phyloP scores from a whole-genome alignment of 495 filamentous ascomycete species.

The Penicillium soppii region DNA sequence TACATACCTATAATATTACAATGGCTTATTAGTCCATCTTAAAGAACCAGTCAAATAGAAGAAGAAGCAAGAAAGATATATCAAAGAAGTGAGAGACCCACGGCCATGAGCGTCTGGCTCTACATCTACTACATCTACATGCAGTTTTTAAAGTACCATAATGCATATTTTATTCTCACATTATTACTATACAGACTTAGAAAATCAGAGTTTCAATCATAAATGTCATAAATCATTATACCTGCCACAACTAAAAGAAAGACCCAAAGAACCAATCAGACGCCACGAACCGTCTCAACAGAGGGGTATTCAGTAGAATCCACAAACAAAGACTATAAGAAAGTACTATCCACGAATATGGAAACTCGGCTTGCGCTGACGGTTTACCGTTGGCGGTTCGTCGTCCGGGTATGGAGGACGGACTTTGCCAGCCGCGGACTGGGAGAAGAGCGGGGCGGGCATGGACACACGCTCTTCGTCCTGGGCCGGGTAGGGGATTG shows the following conservation, averaged over 20 bases:
- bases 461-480: constrained; percentile 33
- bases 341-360: constrained; percentile 47
- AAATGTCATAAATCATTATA: constrained; percentile 24
- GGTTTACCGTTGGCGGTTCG: constrained; percentile 78
- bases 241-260: too few relatives aligned
- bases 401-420: constrained; percentile 78
- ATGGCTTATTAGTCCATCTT: too few relatives aligned
- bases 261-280: too few relatives aligned
- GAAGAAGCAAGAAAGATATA: too few relatives aligned
- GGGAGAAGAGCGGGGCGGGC: constrained; percentile 31
- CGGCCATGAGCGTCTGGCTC: too few relatives aligned
- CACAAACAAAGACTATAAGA: constrained; percentile 15
- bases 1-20: too few relatives aligned
- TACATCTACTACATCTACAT: too few relatives aligned
- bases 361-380: constrained; percentile 82
- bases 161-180: not conserved
- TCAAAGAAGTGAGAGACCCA: too few relatives aligned
- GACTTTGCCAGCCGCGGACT: constrained; percentile 25
- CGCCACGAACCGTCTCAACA: constrained; percentile 19
- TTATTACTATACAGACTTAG: constrained; percentile 12
- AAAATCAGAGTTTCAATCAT: constrained; percentile 10
- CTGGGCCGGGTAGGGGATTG: constrained; percentile 56
- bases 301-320: constrained; percentile 30
- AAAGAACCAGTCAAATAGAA: too few relatives aligned
- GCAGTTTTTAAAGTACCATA: too few relatives aligned